phyloP scores from a whole-genome alignment of 1,139 yeast species.

The Yamadazyma sp. region DNA sequence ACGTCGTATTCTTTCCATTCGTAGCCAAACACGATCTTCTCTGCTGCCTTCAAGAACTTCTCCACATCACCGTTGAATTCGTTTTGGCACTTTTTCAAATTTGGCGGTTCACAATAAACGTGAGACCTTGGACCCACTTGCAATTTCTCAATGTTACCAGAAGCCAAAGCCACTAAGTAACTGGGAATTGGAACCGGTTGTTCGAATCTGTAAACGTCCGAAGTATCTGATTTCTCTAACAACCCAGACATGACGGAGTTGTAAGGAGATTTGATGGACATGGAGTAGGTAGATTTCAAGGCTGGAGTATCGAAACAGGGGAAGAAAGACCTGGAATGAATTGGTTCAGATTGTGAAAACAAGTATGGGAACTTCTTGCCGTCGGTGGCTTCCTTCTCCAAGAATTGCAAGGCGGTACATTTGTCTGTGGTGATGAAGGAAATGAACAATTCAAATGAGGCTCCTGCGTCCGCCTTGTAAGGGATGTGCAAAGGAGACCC shows the following conservation, averaged over 20 bases:
- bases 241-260: constrained; percentile 75
- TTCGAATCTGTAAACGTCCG: constrained; percentile 43
- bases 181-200: constrained; percentile 88
- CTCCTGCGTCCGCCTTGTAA: constrained; percentile 15
- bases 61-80: constrained; percentile 84
- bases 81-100: constrained; percentile 66
- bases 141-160: constrained; percentile 72
- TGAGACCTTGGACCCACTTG: constrained; percentile 84
- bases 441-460: constrained; percentile 37
- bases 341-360: constrained; percentile 90
- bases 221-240: constrained; percentile 23
- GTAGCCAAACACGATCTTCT: constrained; percentile 72
- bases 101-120: constrained; percentile 76
- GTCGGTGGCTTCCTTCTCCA: constrained; percentile 75
- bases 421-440: constrained; percentile 65
- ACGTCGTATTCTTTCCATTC: constrained; percentile 88
- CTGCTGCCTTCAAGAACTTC: constrained; percentile 78
- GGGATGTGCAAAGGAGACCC: constrained; percentile 62
- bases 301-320: constrained; percentile 94
- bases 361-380: constrained; percentile 72
- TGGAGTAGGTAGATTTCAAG: constrained; percentile 64
- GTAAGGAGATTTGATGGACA: constrained; percentile 61
- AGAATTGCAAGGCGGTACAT: constrained; percentile 87
- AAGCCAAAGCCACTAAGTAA: constrained; percentile 80
- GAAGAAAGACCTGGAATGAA: constrained; percentile 83